phyloP scores from a whole-genome alignment of 2,329 filamentous ascomycete species.

The Arthrobotrys megalospora region DNA sequence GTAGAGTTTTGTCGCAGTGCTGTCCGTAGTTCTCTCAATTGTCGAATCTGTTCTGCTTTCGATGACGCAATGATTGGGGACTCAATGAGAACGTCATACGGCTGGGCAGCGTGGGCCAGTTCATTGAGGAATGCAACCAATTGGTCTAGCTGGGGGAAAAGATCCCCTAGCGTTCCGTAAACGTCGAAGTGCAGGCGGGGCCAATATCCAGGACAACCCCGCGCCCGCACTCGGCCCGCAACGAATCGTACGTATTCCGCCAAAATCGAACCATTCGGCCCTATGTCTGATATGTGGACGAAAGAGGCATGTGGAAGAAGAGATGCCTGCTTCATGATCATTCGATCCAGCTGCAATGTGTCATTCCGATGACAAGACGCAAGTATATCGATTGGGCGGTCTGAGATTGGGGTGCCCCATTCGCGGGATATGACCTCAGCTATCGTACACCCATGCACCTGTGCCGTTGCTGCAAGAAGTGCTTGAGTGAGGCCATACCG shows the following conservation, averaged over 20 bases:
- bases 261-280: slow-evolving; percentile 34
- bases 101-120: slow-evolving; percentile 45
- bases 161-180: slow-evolving; percentile 61
- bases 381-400: slow-evolving; percentile 59
- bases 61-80: slow-evolving; percentile 61
- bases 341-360: slow-evolving; percentile 60
- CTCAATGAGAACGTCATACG: slow-evolving; percentile 61
- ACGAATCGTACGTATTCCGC: slow-evolving; percentile 59
- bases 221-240: slow-evolving; percentile 46
- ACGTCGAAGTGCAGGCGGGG: slow-evolving; percentile 62
- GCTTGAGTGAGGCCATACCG: slow-evolving; percentile 61
- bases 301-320: slow-evolving; percentile 62
- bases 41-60: slow-evolving; percentile 58
- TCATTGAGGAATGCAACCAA: slow-evolving; percentile 47
- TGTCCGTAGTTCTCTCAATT: slow-evolving; percentile 26
- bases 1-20: slow-evolving; percentile 24
- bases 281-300: slow-evolving; percentile 60
- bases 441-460: slow-evolving; percentile 49
- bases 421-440: slow-evolving; percentile 61
- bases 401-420: slow-evolving; percentile 47
- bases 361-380: slow-evolving; percentile 62
- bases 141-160: slow-evolving; percentile 36
- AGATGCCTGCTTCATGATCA: slow-evolving; percentile 62
- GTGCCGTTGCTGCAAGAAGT: slow-evolving; percentile 59
- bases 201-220: slow-evolving; percentile 47